Percentiles rank a stretch among this genome's conserved stretches.
Evolutionary conservation across 345 rosid species (phyloP).

Genomic region (Toxicodendron radicans): DNA sequence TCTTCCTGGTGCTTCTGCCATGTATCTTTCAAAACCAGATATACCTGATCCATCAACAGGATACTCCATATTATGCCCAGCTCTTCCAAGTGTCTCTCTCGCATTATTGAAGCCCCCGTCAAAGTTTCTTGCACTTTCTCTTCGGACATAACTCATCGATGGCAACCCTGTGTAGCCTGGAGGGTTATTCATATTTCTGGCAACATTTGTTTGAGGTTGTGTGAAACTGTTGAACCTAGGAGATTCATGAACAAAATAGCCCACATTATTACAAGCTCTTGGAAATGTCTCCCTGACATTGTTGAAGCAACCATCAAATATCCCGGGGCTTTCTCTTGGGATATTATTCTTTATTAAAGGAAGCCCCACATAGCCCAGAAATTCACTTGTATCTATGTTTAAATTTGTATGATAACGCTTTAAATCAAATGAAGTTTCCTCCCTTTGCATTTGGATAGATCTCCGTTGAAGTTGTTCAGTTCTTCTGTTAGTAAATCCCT

Average conservation of each 20-base stretch:
- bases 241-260: neutral
- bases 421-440: neutral
- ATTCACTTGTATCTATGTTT: neutral
- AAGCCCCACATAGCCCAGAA: neutral
- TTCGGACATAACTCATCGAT: neutral
- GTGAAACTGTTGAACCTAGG: neutral
- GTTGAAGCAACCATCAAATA: neutral
- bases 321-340: neutral
- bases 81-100: neutral
- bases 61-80: neutral
- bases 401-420: neutral
- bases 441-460: slow-evolving; percentile 3
- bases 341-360: neutral
- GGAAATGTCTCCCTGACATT: neutral
- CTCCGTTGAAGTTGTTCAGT: neutral
- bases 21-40: neutral
- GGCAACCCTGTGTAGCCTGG: neutral
- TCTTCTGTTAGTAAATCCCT: neutral
- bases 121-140: neutral
- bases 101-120: neutral
- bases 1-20: slow-evolving; percentile 13
- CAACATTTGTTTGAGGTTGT: neutral
- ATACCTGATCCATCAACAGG: slow-evolving; percentile 3
- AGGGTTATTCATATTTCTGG: neutral
- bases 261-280: neutral